Conservation (phyloP, 371 early-diverging fungal species). For the Rhizoclosmatium hyalinum region DNA sequence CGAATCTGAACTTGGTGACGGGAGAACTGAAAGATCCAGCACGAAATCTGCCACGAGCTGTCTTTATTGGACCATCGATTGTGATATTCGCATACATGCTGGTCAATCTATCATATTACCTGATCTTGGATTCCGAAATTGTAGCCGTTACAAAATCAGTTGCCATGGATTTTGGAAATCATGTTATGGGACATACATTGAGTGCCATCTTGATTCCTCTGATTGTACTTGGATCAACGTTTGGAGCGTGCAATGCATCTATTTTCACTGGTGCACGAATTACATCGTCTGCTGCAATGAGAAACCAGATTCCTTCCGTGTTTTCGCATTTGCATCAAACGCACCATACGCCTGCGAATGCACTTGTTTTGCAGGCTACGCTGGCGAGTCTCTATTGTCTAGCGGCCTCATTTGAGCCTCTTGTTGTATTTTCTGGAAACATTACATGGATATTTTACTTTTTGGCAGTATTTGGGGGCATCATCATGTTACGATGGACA, state of each 20-base stretch:
- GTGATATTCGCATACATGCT: constrained; percentile 81
- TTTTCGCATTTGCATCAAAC: constrained; percentile 69
- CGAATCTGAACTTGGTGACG: constrained; percentile 85
- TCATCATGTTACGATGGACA: constrained; percentile 41
- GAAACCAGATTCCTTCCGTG: constrained; percentile 73
- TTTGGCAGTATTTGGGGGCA: constrained; percentile 45
- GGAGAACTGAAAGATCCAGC: constrained; percentile 90
- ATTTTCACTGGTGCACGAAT: constrained; percentile 78
- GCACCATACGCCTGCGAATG: constrained; percentile 74
- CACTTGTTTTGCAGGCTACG: constrained; percentile 68
- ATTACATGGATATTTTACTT: constrained; percentile 78
- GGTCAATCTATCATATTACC: constrained; percentile 80
- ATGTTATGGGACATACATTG: constrained; percentile 70
- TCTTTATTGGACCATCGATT: constrained; percentile 68
- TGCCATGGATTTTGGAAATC: constrained; percentile 72
- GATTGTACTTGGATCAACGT: constrained; percentile 76
- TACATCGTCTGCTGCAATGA: constrained; percentile 73
- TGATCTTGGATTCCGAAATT: constrained; percentile 15
- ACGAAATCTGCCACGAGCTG: constrained; percentile 75
- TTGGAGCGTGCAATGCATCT: constrained; percentile 81
- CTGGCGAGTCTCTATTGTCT: constrained; percentile 71
- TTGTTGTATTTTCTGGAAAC: constrained; percentile 79
- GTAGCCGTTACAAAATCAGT: constrained; percentile 13
- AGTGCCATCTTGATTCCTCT: constrained; percentile 77
- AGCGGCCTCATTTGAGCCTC: constrained; percentile 69